Evolutionary conservation across 805 yeast genomes (phyloP).

Genomic region (Monosporozyma servazzii): DNA sequence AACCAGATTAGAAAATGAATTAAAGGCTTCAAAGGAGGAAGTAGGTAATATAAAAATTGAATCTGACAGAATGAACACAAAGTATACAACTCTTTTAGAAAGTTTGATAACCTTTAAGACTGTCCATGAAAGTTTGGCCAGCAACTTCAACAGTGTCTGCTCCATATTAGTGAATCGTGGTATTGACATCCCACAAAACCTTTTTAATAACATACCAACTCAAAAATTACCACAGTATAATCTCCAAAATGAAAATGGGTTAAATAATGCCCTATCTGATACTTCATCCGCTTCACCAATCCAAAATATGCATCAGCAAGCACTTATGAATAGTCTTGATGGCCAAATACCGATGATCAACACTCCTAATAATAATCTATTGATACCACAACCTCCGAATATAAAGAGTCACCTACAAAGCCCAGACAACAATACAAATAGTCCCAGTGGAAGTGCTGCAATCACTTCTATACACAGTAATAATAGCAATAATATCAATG

Average conservation of each 20-base stretch:
- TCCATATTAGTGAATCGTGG: slow-evolving; percentile 48
- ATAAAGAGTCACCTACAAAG: background rate
- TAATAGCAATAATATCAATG: background rate
- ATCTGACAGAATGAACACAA: slow-evolving; percentile 38
- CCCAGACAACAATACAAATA: background rate
- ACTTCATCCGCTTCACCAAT: background rate
- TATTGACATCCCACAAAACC: slow-evolving; percentile 48
- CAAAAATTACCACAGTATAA: background rate
- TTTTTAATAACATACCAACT: slow-evolving; percentile 7
- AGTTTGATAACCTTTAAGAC: slow-evolving; percentile 48
- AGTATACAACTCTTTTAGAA: slow-evolving; percentile 57
- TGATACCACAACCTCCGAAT: background rate
- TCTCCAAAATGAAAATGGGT: background rate
- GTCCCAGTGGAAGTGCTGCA: background rate
- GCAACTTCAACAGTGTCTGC: slow-evolving; percentile 42
- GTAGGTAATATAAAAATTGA: slow-evolving; percentile 26
- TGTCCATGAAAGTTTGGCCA: slow-evolving; percentile 47
- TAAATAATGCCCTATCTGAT: background rate
- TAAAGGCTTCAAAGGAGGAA: slow-evolving; percentile 18
- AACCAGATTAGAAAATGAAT: slow-evolving; percentile 27
- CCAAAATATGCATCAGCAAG: background rate
- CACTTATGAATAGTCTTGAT: background rate
- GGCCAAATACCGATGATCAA: background rate
- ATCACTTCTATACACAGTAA: background rate
- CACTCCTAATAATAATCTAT: background rate